Base-by-base conservation (phyloP, 129 eudicot species). In the Tagetes erecta region DNA sequence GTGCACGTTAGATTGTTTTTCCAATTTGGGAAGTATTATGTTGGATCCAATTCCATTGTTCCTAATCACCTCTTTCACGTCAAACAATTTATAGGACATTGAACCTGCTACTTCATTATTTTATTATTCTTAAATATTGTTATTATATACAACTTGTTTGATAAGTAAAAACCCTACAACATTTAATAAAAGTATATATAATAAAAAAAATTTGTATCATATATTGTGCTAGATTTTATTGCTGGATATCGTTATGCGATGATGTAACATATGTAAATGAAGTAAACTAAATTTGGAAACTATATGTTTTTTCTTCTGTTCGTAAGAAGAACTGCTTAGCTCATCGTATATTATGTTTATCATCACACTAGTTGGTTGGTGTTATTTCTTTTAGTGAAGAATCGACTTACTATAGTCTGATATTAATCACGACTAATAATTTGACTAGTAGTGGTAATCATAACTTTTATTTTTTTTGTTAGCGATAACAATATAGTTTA, bases 1-100 rank as follows among this genome's bases (percentile, higher is more conserved):
- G 66, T 59, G 66, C 66, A 59, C 66, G 66, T 59, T 35, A 59
- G 66, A 59, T 34, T 59, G 66, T 20, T 34, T 59, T 59, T 11
- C 66, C 64, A 58, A 34, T 9, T 59, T 59, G 41, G 66, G 66
- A 34, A 34, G 42, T 9, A 35, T 34, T 9, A 33, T 34, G 42
- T 35, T 59, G 41, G 66, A 27, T 59, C 42, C 66, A 59, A 34
- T 11, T 33, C 66, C 42, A 33, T 59, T 40, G 65, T 11, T 59
- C 20, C 66, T 33, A 35, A 40, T 33, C 66, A 59, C 42, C 41
- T 59, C 14, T 59, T 59, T 34, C 66, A 40, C 66, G 40, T 35
- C 13, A 59, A 35, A 40, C 41, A 59, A 59, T 59, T 59, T 41
- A 59, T 2, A 35, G 42, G 66, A 59, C 42, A 35, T 35, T 59